Evolutionary conservation across 208 protist species (phyloP), one percentile per base, ranked within the genome.

Genomic region (Lotmaria passim): DNA sequence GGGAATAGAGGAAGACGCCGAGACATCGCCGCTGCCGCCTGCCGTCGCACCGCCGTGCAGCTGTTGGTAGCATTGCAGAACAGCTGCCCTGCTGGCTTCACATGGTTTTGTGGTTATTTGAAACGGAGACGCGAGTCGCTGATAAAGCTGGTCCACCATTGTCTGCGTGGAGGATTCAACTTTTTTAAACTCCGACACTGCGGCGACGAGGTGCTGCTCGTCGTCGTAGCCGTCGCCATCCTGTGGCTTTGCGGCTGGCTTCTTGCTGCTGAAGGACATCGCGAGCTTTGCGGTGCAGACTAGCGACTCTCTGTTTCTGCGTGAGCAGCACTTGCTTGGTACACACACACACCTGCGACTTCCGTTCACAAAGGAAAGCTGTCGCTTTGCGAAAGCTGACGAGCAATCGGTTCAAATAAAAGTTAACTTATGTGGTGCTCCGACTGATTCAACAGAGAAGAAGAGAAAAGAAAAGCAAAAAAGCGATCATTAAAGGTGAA

Each of bases 161-260:
- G 33, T 67, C 70, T 91, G 85, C 41, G 81, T 91, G n/a, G 57
- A 59, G 6, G 71, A 56, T 24, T 93, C 83, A 11, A 90, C 48
- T 43, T 90, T 91, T 38, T 86, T 83, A 43, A 86, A 90, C 65
- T 91, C 83, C 0, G 75, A 69, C 7, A 87, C 78, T 0, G 81
- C 74, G 12, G 87, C 87, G 17, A 89, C 79, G 23, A 95, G 75
- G 60, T 84, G 75, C 69, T 95, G 84, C 73, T 93, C 69, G 5
- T 76, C 70, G 33, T 76, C 70, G 46, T 76, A 76, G 24, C 38
- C 70, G 55, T 76, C 70, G 43, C 62, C 55, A 0, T 64, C 59
- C 33, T 46, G 48, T 34, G 34, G 19, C 59, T 56, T 71, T n/a
- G 53, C 11, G 12, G 62, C 24, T 7, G 24, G 7, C 38, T 65